phyloP scores from a whole-genome alignment of 306 rosid species.

The Echinosophora koreensis region DNA sequence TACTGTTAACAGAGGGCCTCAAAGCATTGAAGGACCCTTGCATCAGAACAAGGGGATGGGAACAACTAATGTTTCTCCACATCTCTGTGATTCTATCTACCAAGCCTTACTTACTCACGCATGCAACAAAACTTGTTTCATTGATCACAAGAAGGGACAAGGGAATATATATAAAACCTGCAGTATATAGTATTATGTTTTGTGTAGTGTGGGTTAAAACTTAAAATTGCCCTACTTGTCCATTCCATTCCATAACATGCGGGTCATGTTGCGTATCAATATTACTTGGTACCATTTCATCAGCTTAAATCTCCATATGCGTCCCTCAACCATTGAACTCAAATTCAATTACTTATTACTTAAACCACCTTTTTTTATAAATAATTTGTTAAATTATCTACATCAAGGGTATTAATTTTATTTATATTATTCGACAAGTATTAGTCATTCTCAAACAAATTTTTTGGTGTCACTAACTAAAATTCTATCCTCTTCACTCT shows the following conservation, averaged over 20 bases:
- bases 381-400: conserved; percentile 1
- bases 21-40: conserved; percentile 33
- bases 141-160: background rate
- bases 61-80: conserved; percentile 34
- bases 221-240: conserved; percentile 28
- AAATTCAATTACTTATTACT: no score
- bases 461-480: conserved; percentile 17
- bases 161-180: conserved; percentile 34
- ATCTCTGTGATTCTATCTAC: conserved; percentile 8
- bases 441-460: conserved; percentile 26
- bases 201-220: conserved; percentile 13
- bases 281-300: no score
- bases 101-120: background rate
- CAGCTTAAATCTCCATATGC: no score
- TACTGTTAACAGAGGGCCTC: conserved; percentile 31
- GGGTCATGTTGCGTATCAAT: conserved; percentile 9
- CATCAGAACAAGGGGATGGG: conserved; percentile 40
- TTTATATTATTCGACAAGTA: conserved; percentile 9
- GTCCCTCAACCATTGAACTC: no score
- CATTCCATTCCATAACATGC: conserved; percentile 35
- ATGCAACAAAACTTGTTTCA: conserved; percentile 29
- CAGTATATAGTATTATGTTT: conserved; percentile 18
- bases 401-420: background rate
- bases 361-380: background rate
- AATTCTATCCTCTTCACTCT: conserved; percentile 32